Percentiles rank a stretch among this genome's conserved stretches.
These are phyloP conservation scores for Colletotrichum falcatum DNA, from an alignment of 2,329 filamentous ascomycete genomes.

Conservation along the genomic window DNA sequence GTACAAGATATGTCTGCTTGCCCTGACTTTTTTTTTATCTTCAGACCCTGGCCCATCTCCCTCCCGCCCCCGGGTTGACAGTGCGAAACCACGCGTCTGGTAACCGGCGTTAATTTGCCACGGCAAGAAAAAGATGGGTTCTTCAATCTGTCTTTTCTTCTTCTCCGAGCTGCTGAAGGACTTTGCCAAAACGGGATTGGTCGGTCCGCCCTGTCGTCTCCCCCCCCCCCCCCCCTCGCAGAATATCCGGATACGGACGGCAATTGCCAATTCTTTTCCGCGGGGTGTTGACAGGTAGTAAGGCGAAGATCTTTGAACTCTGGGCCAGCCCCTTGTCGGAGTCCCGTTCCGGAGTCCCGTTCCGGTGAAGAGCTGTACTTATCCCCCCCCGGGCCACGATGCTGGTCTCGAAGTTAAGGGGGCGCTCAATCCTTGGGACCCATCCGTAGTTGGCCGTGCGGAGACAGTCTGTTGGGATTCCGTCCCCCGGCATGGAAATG, in stretches of 20 bases:
- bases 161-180: neutral
- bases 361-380: neutral
- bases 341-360: too few relatives aligned
- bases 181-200: neutral
- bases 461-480: neutral
- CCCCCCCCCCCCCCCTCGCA: too few relatives aligned
- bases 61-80: neutral
- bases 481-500: neutral
- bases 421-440: neutral
- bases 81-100: neutral
- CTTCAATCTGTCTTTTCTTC: neutral
- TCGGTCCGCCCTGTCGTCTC: neutral
- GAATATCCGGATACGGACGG: neutral
- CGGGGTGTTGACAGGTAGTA: neutral
- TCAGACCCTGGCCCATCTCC: neutral
- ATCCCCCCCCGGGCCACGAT: too few relatives aligned
- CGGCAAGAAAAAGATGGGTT: neutral
- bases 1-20: neutral
- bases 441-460: too few relatives aligned
- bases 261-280: constrained; percentile 27
- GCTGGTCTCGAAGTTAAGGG: neutral
- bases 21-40: neutral
- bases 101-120: neutral
- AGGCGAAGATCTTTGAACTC: constrained; percentile 50
- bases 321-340: constrained; percentile 54